Evolutionary conservation across 129 eudicot genomes (phyloP), one percentile per base, ranked within the genome.

Genomic region (Smallanthus sonchifolius): DNA sequence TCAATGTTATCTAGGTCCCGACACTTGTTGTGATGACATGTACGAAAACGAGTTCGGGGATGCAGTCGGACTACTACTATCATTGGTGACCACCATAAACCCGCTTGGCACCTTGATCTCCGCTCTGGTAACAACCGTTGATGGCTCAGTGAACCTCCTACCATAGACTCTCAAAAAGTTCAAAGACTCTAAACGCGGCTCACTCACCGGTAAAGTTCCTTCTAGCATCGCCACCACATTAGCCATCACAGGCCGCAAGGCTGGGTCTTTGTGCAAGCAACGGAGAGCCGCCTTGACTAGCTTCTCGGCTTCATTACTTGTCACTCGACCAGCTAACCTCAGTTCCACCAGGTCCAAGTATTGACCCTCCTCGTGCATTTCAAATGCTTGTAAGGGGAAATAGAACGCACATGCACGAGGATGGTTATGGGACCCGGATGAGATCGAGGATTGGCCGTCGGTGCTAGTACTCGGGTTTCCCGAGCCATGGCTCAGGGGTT

Each of bases 181-280:
- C 47, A 92, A 67, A 6, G 83, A 84, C 67, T 88, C 95, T 28
- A 81, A 17, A 49, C 86, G 79, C 1, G 95, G 96, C 45, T 66
- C 74, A 42, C 87, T 67, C 77, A 84, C 73, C 0, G 96, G 82
- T 65, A 83, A 75, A 54, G 79, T 81, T 1, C 91, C 95, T 80
- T 92, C 96, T 48, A 92, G 60, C 85, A 89, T 87, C n/a, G 90
- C 87, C 17, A 92, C 96, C 60, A 92, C 87, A 28, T 67, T 87
- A 13, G 69, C 86, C 98, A 92, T 92, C 1, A 54, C 80, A 17
- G 96, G 98, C 70, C 98, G 82, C 51, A 82, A 49, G 7, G 77
- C 45, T 1, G 98, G 98, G 77, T 92, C 98, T 83, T 92, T 94
- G 14, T 92, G 94, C 40, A 87, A 89, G 79, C 98, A 92, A 72